These are phyloP conservation scores for Arachnomyces sp. DNA, from an alignment of 2,329 filamentous ascomycete species.

Conservation along the genomic window DNA sequence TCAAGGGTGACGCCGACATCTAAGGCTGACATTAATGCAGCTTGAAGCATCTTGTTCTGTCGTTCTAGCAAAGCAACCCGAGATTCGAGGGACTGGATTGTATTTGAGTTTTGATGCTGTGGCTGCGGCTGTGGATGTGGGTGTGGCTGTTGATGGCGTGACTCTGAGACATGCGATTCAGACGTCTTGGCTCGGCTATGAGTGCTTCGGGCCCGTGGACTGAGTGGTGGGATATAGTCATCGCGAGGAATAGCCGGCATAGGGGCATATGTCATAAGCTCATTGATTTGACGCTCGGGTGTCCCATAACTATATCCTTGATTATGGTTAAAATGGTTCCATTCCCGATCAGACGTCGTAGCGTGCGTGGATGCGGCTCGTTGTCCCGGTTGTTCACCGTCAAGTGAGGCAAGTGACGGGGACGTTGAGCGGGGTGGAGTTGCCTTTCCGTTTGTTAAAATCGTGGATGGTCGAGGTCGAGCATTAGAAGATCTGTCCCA, in stretches of 20 bases:
- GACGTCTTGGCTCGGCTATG: constrained; percentile 5
- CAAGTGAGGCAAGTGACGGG: constrained; percentile 31
- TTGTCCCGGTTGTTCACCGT: constrained; percentile 29
- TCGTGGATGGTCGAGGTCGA: constrained; percentile 10
- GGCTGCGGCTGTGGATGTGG: constrained; percentile 2
- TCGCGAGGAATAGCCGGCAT: constrained; percentile 8
- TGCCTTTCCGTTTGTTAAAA: no score
- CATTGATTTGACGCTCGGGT: constrained; percentile 6
- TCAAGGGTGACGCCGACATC: constrained; percentile 29
- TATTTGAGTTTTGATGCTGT: constrained; percentile 8
- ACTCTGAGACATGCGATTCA: no score
- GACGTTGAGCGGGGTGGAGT: constrained; percentile 20
- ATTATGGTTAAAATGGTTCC: constrained; percentile 1
- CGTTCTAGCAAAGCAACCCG: constrained; percentile 33
- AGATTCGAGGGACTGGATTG: constrained; percentile 25
- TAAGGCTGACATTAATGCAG: constrained; percentile 33
- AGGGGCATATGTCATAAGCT: constrained; percentile 5
- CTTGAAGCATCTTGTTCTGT: constrained; percentile 37
- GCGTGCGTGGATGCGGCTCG: constrained; percentile 7
- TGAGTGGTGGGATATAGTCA: constrained; percentile 13
- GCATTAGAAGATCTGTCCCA: constrained; percentile 16
- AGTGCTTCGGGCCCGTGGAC: constrained; percentile 17
- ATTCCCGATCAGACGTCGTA: not conserved
- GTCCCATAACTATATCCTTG: constrained; percentile 11
- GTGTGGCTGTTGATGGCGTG: not conserved